phyloP scores from a whole-genome alignment of 768 basidiomycete species.

The Tylopilus plumbeoviolaceoides region DNA sequence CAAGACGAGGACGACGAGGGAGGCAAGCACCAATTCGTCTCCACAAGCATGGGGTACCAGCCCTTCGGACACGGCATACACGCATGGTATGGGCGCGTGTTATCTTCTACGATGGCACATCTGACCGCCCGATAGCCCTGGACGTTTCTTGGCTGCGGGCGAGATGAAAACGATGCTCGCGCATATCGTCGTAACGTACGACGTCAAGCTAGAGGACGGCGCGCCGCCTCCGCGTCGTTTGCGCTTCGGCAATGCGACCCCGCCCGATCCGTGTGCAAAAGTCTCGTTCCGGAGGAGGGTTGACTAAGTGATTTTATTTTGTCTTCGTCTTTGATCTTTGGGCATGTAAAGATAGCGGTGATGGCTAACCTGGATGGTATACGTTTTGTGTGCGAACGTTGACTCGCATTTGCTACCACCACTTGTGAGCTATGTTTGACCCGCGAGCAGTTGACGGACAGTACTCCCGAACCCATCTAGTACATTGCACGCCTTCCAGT shows the following conservation, averaged over 20 bases:
- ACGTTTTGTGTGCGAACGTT: too few species aligned
- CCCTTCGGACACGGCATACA: neutral
- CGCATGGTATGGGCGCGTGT: neutral
- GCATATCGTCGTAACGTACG: conserved; percentile 34
- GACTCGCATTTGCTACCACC: too few species aligned
- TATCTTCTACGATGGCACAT: neutral
- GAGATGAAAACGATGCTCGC: conserved; percentile 47
- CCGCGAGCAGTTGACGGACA: too few species aligned
- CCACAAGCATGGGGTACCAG: neutral
- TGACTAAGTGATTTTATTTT: too few species aligned
- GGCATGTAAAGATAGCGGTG: too few species aligned
- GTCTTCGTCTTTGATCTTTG: too few species aligned
- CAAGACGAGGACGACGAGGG: neutral
- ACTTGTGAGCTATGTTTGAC: too few species aligned
- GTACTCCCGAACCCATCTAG: too few species aligned
- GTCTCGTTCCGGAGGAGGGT: conserved; percentile 5
- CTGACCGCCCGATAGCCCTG: conserved; percentile 5
- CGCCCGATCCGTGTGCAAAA: neutral
- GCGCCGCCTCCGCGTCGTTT: neutral
- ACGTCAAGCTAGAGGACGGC: conserved; percentile 12
- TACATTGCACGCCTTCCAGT: too few species aligned
- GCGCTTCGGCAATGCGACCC: neutral
- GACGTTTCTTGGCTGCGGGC: conserved; percentile 41
- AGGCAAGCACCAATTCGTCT: neutral
- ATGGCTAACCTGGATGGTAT: too few species aligned